Evolutionary conservation across 805 yeast genomes (phyloP).

Genomic region (Lachancea nothofagi): DNA sequence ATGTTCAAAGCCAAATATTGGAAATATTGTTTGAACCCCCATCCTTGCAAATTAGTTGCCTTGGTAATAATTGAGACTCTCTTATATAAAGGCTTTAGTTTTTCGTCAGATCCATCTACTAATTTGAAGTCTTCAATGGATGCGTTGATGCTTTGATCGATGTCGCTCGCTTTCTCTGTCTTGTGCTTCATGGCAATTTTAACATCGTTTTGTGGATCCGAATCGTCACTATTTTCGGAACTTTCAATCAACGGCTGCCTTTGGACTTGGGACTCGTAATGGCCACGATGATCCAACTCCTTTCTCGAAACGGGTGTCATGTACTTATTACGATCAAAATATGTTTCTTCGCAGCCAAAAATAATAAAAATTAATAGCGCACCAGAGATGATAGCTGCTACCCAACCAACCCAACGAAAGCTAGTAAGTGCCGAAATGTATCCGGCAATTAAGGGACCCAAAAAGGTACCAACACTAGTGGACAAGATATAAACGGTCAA

Average conservation of each 20-base stretch:
- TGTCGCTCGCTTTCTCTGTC: conserved; percentile 1
- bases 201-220: neutral
- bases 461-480: conserved; percentile 68
- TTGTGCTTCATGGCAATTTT: neutral
- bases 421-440: conserved; percentile 52
- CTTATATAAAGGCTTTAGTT: conserved; percentile 40
- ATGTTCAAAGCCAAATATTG: conserved; percentile 45
- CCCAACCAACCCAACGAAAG: conserved; percentile 79
- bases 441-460: conserved; percentile 80
- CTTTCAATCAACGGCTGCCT: neutral
- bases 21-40: conserved; percentile 61
- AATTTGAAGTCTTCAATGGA: conserved; percentile 20
- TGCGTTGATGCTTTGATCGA: conserved; percentile 1
- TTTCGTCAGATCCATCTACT: conserved; percentile 40
- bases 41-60: conserved; percentile 55
- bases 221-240: neutral
- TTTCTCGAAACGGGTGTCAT: conserved; percentile 28
- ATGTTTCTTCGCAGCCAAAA: conserved; percentile 67
- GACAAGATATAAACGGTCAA: conserved; percentile 71
- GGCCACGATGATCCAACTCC: conserved; percentile 4
- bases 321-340: conserved; percentile 50
- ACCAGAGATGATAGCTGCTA: conserved; percentile 59
- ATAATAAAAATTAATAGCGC: conserved; percentile 48
- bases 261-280: conserved; percentile 4
- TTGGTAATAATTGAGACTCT: conserved; percentile 47